Conservation (phyloP, 2,329 filamentous ascomycete genomes). For the Aspergillus nomiae region DNA sequence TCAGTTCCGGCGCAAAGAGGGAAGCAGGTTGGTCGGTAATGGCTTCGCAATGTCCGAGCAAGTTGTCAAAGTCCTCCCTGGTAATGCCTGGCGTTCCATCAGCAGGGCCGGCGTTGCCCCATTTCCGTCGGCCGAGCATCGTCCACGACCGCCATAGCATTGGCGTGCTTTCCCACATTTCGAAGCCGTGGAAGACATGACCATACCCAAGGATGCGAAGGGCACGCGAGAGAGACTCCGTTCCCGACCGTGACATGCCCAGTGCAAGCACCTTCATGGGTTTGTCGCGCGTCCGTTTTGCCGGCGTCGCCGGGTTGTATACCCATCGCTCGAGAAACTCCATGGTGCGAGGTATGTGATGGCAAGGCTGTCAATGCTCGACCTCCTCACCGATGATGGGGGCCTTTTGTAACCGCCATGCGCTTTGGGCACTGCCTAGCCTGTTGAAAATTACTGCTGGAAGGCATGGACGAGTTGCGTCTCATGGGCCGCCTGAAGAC, state of each 20-base stretch:
- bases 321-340: neutral
- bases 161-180: constrained; percentile 11
- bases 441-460: too few species aligned
- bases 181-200: too few species aligned
- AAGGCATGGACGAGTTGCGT: too few species aligned
- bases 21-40: constrained; percentile 21
- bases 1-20: constrained; percentile 22
- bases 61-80: constrained; percentile 12
- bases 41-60: constrained; percentile 17
- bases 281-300: neutral
- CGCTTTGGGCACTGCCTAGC: too few species aligned
- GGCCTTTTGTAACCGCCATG: neutral
- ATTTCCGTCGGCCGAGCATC: neutral
- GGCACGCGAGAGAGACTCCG: constrained; percentile 26
- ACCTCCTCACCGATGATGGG: neutral
- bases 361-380: neutral
- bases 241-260: constrained; percentile 28
- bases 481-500: too few species aligned
- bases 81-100: neutral
- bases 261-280: constrained; percentile 28
- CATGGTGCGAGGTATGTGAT: neutral
- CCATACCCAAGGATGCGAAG: constrained; percentile 19
- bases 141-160: constrained; percentile 12
- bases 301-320: neutral
- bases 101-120: neutral